Base-by-base conservation (phyloP, 225 moss, liverwort and hornwort species). In the Polytrichum formosum region DNA sequence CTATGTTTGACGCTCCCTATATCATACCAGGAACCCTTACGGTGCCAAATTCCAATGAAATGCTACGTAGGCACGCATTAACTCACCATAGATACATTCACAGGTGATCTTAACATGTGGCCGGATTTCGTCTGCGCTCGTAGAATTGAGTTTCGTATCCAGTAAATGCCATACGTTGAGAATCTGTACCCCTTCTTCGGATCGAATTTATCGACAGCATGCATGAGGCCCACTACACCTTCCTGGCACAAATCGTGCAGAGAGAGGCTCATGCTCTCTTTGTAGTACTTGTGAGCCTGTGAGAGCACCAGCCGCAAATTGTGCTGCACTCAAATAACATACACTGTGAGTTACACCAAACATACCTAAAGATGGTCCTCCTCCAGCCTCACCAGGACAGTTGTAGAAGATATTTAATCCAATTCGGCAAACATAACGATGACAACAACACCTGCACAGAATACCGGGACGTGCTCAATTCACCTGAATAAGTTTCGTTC, bases 121-220 rank as follows among this genome's bases (percentile, higher is more conserved):
- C 97, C 97, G 5, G 91, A 90, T 72, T 92, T 92, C 5, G 97
- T 94, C 66, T 86, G 91, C 16, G 97, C 97, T 70, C 97, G 82
- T 10, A 98, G 66, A 27, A 98, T 94, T 19, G 97, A 98, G 61
- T 98, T 98, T 53, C 97, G 83, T 23, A 98, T 92, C 97, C 97
- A 98, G 64, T 98, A 98, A 19, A 92, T 81, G 67, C 92, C 97
- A 63, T 98, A 98, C 5, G 97, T 98, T 13, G 97, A 98, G 67
- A 98, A 98, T 7, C 97, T 83, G 64, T 91, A 85, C 1, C 97
- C 94, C 71, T 81, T 94, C 31, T 69, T 69, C 30, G 94, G 90
- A 59, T 98, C 97, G 2, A 98, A 98, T 71, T 91, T 98, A 73
- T 94, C 94, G 28, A 98, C 97, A n/a, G 91, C 93, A 31, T 88